Percentiles rank a stretch among this genome's conserved stretches.
phyloP scores from a whole-genome alignment of 1,284 basidiomycete genomes.

The Sanghuangporus baumii region DNA sequence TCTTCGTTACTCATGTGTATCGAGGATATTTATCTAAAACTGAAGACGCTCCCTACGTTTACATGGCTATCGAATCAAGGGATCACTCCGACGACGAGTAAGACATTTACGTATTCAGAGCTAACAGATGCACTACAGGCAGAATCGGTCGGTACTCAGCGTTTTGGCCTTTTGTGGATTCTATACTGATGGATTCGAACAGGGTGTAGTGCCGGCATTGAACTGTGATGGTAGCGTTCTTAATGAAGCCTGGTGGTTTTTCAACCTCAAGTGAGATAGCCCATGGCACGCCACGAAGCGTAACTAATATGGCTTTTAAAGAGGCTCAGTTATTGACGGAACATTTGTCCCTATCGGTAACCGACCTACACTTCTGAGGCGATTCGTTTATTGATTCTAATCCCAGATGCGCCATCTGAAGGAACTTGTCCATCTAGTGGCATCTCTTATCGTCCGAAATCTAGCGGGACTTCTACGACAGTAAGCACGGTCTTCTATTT shows the following conservation, averaged over 20 bases:
- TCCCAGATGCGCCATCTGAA: conserved; percentile 44
- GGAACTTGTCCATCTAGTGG: conserved; percentile 50
- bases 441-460: conserved; percentile 63
- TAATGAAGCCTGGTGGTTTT: conserved; percentile 60
- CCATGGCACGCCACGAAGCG: neutral
- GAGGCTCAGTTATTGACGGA: conserved; percentile 62
- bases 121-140: conserved; percentile 52
- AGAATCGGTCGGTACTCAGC: conserved; percentile 38
- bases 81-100: conserved; percentile 56
- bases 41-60: conserved; percentile 63
- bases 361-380: neutral
- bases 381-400: neutral
- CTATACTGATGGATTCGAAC: conserved; percentile 8
- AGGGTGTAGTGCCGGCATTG: conserved; percentile 51
- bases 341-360: conserved; percentile 56
- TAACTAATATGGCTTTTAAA: neutral
- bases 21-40: neutral
- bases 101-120: conserved; percentile 53
- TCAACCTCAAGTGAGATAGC: conserved; percentile 41
- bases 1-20: neutral
- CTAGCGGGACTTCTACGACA: conserved; percentile 27
- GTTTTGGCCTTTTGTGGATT: conserved; percentile 13
- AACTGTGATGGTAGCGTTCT: conserved; percentile 46
- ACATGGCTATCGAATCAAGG: conserved; percentile 64
- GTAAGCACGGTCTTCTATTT: conserved; percentile 16